phyloP scores from a whole-genome alignment of 306 rosid species.

The Glycine tomentella region DNA sequence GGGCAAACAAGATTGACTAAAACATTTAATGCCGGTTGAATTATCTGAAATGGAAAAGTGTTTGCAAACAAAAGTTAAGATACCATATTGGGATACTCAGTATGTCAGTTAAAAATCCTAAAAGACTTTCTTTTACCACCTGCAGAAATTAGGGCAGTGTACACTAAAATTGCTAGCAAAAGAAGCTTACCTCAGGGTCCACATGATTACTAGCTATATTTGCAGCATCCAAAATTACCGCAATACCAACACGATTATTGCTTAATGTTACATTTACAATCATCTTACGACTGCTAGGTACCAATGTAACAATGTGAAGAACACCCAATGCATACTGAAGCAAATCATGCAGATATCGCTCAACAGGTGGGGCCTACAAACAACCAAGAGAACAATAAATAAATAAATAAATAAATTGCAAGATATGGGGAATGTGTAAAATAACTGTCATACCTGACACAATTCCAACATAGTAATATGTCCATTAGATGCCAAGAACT shows the following conservation, averaged over 20 bases:
- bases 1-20: conserved; percentile 96
- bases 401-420: conserved; percentile 34
- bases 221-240: conserved; percentile 98
- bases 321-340: conserved; percentile 98
- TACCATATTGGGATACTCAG: conserved; percentile 12
- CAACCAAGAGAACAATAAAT: conserved; percentile 32
- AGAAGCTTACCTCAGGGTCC: conserved; percentile 83
- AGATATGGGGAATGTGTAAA: not conserved
- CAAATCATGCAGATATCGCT: conserved; percentile 93
- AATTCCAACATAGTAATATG: conserved; percentile 91
- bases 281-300: conserved; percentile 94
- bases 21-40: conserved; percentile 93
- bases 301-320: conserved; percentile 90
- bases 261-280: conserved; percentile 87
- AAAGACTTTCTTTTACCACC: conserved; percentile 14
- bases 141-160: conserved; percentile 30
- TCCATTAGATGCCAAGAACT: conserved; percentile 79
- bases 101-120: conserved; percentile 36
- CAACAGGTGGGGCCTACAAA: conserved; percentile 94
- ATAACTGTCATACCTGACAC: conserved; percentile 77
- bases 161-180: conserved; percentile 28
- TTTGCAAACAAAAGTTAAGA: conserved; percentile 35
- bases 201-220: conserved; percentile 81
- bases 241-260: conserved; percentile 87
- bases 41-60: conserved; percentile 72